Evolutionary conservation across 2,329 filamentous ascomycete genomes (phyloP), one percentile per base, ranked within the genome.

Genomic region (Colletotrichum sp.): DNA sequence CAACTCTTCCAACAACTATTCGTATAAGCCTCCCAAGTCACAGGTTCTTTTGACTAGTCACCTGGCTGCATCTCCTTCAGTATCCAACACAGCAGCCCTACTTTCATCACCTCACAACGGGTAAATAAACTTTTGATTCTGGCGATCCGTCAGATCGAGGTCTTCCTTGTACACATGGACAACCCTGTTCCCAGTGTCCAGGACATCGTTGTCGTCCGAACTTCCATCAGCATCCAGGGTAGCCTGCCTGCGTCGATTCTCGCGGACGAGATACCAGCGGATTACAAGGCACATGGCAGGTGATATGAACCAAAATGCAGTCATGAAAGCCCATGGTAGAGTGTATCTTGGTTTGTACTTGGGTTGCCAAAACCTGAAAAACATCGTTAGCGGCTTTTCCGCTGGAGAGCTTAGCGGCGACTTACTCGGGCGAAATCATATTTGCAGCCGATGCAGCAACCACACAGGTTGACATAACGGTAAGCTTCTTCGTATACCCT

Each of bases 341-440:
- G 65, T 65, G 63, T 79, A 79, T 6, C 72, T 78, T 6, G 79
- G 79, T 61, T 73, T 76, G 66, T 80, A 80, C 59, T 61, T 78
- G 60, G 72, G 64, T 22, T 80, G 73, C 79, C 79, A 80, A 65
- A 80, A 80, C 60, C 78, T 78, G 25, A 6, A n/a, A 22, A n/a
- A n/a, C 4, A 39, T 19, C 19, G 15, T 34, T 22, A 59, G 55
- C 22, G 16, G 13, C 15, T 19, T 59, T 7, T 7, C 44, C 4
- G 44, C n/a, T 4, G n/a, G 2, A 48, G 44, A 12, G 4, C 19
- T 52, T 8, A 13, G 19, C 30, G 7, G 9, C n/a, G 22, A 76
- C 80, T 76, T 72, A 81, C 80, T 81, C 80, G 3, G 80, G 80
- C 1, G 80, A 82, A 39, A 82, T 80, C 79, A 82, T 82, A 63